Conservation (phyloP, 805 yeast species). For the Cyberlindnera mycetangii region DNA sequence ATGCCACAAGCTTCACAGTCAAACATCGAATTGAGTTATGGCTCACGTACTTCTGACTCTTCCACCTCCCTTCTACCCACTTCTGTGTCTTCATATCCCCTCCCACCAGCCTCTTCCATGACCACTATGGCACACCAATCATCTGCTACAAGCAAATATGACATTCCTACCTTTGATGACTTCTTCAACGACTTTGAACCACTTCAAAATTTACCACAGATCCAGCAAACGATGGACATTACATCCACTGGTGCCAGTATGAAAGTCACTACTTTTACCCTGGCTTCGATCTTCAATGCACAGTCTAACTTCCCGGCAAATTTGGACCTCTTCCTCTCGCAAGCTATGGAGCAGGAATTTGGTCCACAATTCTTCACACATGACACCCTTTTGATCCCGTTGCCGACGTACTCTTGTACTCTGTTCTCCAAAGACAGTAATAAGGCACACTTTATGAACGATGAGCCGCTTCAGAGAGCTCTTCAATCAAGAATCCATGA, state of each 20-base stretch:
- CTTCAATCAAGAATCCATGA: slow-evolving; percentile 20
- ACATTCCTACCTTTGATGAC: slow-evolving; percentile 23
- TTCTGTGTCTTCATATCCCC: slow-evolving; percentile 8
- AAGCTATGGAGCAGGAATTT: slow-evolving; percentile 18
- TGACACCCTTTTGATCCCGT: slow-evolving; percentile 25
- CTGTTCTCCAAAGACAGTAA: slow-evolving; percentile 25
- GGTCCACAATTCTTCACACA: slow-evolving; percentile 14
- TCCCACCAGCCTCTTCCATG: slow-evolving; percentile 9
- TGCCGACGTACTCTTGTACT: slow-evolving; percentile 24
- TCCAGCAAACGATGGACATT: slow-evolving; percentile 15
- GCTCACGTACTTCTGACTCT: background rate
- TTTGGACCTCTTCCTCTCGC: slow-evolving; percentile 23
- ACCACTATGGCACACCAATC: background rate
- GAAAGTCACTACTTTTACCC: slow-evolving; percentile 18
- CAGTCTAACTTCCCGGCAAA: slow-evolving; percentile 22
- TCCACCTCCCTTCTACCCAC: background rate
- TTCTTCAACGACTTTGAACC: slow-evolving; percentile 28
- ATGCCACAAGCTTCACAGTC: background rate
- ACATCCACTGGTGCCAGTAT: slow-evolving; percentile 18
- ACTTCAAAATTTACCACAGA: slow-evolving; percentile 14
- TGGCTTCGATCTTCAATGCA: slow-evolving; percentile 19
- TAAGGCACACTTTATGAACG: slow-evolving; percentile 18
- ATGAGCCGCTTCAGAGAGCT: slow-evolving; percentile 16
- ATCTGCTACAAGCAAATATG: background rate
- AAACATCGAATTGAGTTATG: background rate